These are phyloP conservation scores for Oryza nivara DNA, from an alignment of 176 grass and related monocot species.

Conservation along the genomic window DNA sequence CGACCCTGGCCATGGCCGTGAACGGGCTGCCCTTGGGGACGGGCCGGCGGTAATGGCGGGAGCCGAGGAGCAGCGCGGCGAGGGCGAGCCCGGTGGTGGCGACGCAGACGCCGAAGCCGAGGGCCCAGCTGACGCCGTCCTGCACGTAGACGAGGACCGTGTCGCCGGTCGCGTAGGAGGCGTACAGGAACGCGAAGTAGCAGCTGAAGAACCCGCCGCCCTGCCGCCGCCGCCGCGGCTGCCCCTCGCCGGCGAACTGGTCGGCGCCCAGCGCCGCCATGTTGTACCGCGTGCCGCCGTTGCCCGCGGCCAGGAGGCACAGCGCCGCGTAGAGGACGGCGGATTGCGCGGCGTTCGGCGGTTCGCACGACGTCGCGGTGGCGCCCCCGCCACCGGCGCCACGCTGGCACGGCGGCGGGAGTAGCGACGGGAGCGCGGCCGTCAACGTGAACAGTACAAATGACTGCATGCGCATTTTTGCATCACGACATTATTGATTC, in stretches of 20 bases:
- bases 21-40: slow-evolving; percentile 56
- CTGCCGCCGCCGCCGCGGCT: not conserved
- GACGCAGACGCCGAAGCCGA: slow-evolving; percentile 45
- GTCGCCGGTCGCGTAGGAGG: slow-evolving; percentile 28
- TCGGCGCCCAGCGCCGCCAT: slow-evolving; percentile 58
- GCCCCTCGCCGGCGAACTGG: slow-evolving; percentile 43
- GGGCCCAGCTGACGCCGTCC: slow-evolving; percentile 53
- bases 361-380: slow-evolving; percentile 15
- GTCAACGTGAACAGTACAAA: slow-evolving; percentile 51
- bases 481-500: too few relatives aligned
- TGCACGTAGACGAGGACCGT: slow-evolving; percentile 57
- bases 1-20: slow-evolving; percentile 45
- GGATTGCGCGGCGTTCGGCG: slow-evolving; percentile 11
- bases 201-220: slow-evolving; percentile 57
- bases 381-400: not conserved
- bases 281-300: slow-evolving; percentile 57
- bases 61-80: slow-evolving; percentile 40
- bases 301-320: slow-evolving; percentile 49
- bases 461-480: not conserved
- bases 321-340: slow-evolving; percentile 43
- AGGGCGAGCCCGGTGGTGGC: slow-evolving; percentile 26
- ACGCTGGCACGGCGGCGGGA: slow-evolving; percentile 29
- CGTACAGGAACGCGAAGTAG: slow-evolving; percentile 58
- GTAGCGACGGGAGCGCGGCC: slow-evolving; percentile 35
- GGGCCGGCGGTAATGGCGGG: slow-evolving; percentile 30